Evolutionary conservation across 2,329 filamentous ascomycete species (phyloP).

Genomic region (Tolypocladium guangdongense): DNA sequence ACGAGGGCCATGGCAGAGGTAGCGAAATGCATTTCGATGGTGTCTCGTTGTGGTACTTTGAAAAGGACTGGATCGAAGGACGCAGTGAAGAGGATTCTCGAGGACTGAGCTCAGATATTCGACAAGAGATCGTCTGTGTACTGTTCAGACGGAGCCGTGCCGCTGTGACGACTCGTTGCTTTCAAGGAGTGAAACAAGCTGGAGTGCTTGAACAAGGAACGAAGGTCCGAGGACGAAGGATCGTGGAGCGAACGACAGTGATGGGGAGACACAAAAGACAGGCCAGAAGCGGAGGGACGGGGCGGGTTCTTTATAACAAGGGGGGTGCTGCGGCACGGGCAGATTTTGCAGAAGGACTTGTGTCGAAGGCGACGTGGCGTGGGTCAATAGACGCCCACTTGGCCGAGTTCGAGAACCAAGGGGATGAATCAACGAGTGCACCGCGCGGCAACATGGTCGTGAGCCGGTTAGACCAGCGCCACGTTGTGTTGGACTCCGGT

Average conservation of each 20-base stretch:
- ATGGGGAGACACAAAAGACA: neutral
- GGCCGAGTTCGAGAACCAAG: neutral
- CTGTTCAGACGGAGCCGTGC: no score
- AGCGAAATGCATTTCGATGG: conserved; percentile 43
- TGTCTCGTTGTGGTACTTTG: conserved; percentile 7
- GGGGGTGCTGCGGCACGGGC: neutral
- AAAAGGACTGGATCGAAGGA: conserved; percentile 2
- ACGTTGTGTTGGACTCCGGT: neutral
- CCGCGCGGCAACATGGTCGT: no score
- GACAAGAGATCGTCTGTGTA: conserved; percentile 2
- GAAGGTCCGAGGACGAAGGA: conserved; percentile 5
- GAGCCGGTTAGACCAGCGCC: neutral
- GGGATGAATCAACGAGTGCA: neutral
- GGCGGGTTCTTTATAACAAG: conserved; percentile 15
- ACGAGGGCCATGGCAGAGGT: conserved; percentile 31
- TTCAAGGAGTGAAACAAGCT: conserved; percentile 12
- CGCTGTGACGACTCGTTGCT: neutral
- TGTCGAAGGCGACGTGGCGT: no score
- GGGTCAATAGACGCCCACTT: neutral
- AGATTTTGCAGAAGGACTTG: neutral
- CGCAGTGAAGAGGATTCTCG: neutral
- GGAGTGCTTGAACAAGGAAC: conserved; percentile 12
- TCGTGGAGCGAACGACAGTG: neutral
- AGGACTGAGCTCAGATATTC: conserved; percentile 9
- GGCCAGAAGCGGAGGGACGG: conserved; percentile 8